These are phyloP conservation scores for Luffa acutangula DNA, from an alignment of 306 rosid genomes.

Conservation along the genomic window DNA sequence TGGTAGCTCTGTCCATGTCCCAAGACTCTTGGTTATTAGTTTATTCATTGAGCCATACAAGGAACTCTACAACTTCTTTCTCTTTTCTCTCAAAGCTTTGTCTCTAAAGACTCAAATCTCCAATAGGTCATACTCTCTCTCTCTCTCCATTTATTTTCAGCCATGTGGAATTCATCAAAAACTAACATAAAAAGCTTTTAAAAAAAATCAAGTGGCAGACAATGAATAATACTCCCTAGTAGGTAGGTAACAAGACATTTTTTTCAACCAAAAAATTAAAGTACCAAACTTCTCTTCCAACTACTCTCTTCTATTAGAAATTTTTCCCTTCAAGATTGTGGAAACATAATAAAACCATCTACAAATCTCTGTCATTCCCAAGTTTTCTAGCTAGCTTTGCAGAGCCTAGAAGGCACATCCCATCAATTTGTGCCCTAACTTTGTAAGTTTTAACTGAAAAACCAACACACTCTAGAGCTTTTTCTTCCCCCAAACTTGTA, in stretches of 20 bases:
- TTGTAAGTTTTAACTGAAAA: background rate
- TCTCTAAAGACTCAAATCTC: background rate
- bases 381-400: background rate
- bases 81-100: background rate
- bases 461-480: background rate
- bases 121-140: background rate
- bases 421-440: background rate
- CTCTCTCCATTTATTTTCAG: background rate
- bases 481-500: background rate
- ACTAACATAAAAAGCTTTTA: background rate
- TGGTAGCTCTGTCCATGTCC: background rate
- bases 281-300: background rate
- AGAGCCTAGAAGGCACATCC: background rate
- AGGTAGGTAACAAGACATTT: background rate
- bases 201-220: background rate
- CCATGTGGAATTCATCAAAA: background rate
- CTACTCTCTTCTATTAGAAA: background rate
- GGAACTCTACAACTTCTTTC: background rate
- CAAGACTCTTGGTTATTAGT: background rate
- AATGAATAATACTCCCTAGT: background rate
- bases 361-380: background rate
- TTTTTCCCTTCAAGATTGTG: background rate
- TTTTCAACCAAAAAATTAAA: background rate
- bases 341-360: background rate
- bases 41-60: background rate